Conservation (phyloP, 169 alveolate genomes). For the Condylostoma magnum region DNA sequence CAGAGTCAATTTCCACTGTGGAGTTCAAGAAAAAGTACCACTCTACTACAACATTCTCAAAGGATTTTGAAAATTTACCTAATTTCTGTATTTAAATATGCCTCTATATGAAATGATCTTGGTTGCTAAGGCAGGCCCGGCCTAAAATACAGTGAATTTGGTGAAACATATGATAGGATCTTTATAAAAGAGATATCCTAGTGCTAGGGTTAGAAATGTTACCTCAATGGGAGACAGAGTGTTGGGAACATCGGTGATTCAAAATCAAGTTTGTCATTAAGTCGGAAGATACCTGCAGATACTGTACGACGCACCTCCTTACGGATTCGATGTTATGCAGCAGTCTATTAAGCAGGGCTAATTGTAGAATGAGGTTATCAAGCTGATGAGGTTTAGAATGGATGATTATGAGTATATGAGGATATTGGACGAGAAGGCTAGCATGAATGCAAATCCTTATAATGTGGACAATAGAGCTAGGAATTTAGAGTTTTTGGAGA, state of each 20-base stretch:
- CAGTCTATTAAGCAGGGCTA: no score
- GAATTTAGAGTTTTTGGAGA: no score
- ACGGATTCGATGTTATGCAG: background rate
- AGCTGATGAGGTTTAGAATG: no score
- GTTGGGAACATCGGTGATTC: background rate
- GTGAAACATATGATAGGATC: background rate
- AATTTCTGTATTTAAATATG: background rate
- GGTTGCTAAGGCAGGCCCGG: slow-evolving; percentile 26
- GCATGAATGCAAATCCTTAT: no score
- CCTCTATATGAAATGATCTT: slow-evolving; percentile 16
- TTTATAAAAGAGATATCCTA: background rate
- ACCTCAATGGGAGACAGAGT: slow-evolving; percentile 10
- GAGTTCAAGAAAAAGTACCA: no score
- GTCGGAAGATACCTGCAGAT: slow-evolving; percentile 21
- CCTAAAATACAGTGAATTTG: background rate
- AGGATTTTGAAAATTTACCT: no score
- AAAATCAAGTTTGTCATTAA: background rate
- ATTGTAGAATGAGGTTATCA: no score
- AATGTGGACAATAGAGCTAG: no score
- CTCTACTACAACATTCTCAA: no score
- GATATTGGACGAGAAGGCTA: no score
- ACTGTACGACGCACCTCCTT: slow-evolving; percentile 21
- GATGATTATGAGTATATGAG: no score
- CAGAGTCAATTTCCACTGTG: no score
- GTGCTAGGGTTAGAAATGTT: slow-evolving; percentile 3